Evolutionary conservation across 345 rosid species (phyloP), one percentile per base, ranked within the genome.

Genomic region (Brassica nigra): DNA sequence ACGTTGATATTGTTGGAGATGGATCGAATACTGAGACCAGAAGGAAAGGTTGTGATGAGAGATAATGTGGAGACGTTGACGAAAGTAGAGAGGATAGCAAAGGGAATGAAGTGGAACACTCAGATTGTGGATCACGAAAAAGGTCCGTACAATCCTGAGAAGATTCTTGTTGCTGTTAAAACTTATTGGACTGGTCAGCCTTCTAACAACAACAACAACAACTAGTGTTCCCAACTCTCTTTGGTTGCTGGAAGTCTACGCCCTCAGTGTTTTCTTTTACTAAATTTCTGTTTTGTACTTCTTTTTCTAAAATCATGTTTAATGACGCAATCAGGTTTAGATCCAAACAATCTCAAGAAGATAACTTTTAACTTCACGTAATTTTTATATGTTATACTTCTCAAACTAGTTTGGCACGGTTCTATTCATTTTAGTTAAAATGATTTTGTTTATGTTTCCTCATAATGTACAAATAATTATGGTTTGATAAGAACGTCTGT

Each of bases 141-240:
- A 59, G 99, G 99, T 84, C 95, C 98, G 0, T 90, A 85, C 82
- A 93, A 91, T 82, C 92, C 95, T 0, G 99, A 95, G 93, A 95
- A 95, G 82, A 86, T 95, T 68, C 91, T 93, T 70, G 83, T 95
- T 47, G 95, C 98, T 39, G 91, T 86, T 76, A 95, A 93, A 83
- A 84, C 83, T 42, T 95, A 95, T 82, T 93, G 98, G 99, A 93
- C 98, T 1, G 98, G 94, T 61, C 86, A 88, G 74, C 59, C 73
- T 69, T 74, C 87, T 31, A 57, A 80, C 74, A 79, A 70, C 16
- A 69, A 59, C 62, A 69, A 59, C 62, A 49, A 79, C 78, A 62
- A 80, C 66, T 74, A 69, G 61, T 62, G 66, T 69, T 69, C 75
- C 78, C 16, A 47, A 31, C n/a, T 70, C 15, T 49, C 20, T 70